These are phyloP conservation scores for Cavenderia fasciculata DNA, from an alignment of 78 protist species.

Conservation along the genomic window DNA sequence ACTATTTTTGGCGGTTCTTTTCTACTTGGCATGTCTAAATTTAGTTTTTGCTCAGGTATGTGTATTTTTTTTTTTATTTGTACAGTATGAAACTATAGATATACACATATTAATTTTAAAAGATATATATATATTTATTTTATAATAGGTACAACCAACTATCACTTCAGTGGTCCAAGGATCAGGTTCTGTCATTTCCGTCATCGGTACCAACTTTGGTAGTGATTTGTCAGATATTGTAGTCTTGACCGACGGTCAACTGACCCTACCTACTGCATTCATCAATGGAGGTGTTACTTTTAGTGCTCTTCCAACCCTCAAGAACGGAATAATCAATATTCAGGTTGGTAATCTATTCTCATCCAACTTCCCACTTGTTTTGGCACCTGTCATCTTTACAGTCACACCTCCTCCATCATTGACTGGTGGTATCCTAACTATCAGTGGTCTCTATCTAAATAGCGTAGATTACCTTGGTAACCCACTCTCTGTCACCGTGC, in stretches of 20 bases:
- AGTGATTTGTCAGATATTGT: not conserved
- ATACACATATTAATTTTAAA: too few relatives aligned
- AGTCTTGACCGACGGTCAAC: not conserved
- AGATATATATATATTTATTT: too few relatives aligned
- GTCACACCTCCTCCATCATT: not conserved
- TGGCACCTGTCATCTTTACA: not conserved
- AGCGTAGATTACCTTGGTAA: not conserved
- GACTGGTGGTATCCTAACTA: slow-evolving; percentile 3
- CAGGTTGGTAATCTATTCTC: not conserved
- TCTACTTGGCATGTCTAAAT: too few relatives aligned
- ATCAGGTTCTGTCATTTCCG: not conserved
- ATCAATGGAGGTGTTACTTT: not conserved
- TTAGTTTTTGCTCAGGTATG: too few relatives aligned
- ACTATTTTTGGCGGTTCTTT: too few relatives aligned
- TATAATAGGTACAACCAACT: slow-evolving; percentile 6
- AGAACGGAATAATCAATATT: too few relatives aligned
- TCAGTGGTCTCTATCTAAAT: slow-evolving; percentile 12
- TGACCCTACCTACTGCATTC: not conserved
- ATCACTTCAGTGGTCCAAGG: not conserved
- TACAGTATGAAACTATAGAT: too few relatives aligned
- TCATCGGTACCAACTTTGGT: slow-evolving; percentile 34
- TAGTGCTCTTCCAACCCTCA: too few relatives aligned
- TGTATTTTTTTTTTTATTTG: too few relatives aligned
- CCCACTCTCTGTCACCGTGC: not conserved
- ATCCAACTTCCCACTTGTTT: not conserved